Conservation (phyloP, 768 basidiomycete genomes). For the Termitomyces titanicus region DNA sequence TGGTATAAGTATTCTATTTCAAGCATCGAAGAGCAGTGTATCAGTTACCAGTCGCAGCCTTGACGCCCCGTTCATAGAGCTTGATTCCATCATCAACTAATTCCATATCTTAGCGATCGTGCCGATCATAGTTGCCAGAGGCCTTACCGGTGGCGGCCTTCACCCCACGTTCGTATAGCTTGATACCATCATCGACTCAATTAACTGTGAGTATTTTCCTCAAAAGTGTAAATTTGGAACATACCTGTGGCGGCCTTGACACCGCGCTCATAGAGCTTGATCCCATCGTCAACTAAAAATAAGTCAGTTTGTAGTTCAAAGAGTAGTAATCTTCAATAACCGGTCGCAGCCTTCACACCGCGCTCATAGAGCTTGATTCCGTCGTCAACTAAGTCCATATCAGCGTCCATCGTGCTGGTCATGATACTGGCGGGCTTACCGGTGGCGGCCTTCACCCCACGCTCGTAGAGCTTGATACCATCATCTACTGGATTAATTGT, state of each 20-base stretch:
- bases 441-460: neutral
- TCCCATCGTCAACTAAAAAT: conserved; percentile 1
- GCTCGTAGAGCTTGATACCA: conserved; percentile 6
- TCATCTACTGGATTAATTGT: neutral
- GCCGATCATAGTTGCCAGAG: no score
- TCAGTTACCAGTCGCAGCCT: neutral
- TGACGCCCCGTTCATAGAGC: conserved; percentile 2
- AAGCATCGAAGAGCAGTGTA: no score
- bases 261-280: conserved; percentile 4
- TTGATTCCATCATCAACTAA: conserved; percentile 4
- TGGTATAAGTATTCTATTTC: no score
- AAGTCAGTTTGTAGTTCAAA: neutral
- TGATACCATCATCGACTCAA: conserved; percentile 4
- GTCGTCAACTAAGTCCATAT: neutral
- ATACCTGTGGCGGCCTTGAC: conserved; percentile 2
- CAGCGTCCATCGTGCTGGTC: neutral
- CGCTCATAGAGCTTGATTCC: conserved; percentile 3
- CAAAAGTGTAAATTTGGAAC: no score
- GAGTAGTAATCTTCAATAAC: neutral
- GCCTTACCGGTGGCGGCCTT: conserved; percentile 1
- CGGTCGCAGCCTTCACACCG: neutral
- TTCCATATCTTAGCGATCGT: no score
- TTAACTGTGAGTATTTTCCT: no score
- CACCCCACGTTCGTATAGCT: conserved; percentile 4
- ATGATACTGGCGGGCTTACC: neutral